Percentiles rank a stretch among this genome's conserved stretches.
Evolutionary conservation across 805 yeast species (phyloP).

Genomic region (Hanseniaspora jakobsenii): DNA sequence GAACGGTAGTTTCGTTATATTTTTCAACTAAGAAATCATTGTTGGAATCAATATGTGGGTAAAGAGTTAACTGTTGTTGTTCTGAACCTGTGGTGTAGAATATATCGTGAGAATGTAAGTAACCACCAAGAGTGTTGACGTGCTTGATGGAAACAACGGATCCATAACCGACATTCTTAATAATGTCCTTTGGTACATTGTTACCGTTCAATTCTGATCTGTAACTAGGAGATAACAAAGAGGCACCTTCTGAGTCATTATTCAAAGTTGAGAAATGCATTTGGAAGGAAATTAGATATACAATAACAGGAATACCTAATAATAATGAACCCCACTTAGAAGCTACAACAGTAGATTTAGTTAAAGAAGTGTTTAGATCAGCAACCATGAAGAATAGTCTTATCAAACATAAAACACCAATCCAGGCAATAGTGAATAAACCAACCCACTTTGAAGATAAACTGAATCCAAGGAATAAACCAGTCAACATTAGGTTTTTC

Average conservation of each 20-base stretch:
- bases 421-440: slow-evolving; percentile 67
- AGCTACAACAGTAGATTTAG: slow-evolving; percentile 36
- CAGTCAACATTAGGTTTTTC: slow-evolving; percentile 50
- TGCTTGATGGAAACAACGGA: slow-evolving; percentile 59
- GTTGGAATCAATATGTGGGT: slow-evolving; percentile 66
- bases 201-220: slow-evolving; percentile 51
- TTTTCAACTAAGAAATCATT: slow-evolving; percentile 63
- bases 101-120: slow-evolving; percentile 68
- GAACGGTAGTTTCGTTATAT: slow-evolving; percentile 40
- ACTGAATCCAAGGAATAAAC: slow-evolving; percentile 61
- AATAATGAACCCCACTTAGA: slow-evolving; percentile 40
- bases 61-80: slow-evolving; percentile 72
- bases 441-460: slow-evolving; percentile 78
- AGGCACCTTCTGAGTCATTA: slow-evolving; percentile 58
- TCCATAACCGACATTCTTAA: slow-evolving; percentile 61
- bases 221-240: slow-evolving; percentile 63
- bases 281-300: slow-evolving; percentile 49
- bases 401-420: slow-evolving; percentile 47
- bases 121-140: slow-evolving; percentile 61
- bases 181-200: slow-evolving; percentile 44
- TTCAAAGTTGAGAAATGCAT: slow-evolving; percentile 48
- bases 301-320: slow-evolving; percentile 43
- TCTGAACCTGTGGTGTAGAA: slow-evolving; percentile 66
- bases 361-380: slow-evolving; percentile 44
- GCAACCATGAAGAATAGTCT: slow-evolving; percentile 65